Base-by-base conservation (phyloP, 768 basidiomycete genomes). In the Lentinula raphanica region DNA sequence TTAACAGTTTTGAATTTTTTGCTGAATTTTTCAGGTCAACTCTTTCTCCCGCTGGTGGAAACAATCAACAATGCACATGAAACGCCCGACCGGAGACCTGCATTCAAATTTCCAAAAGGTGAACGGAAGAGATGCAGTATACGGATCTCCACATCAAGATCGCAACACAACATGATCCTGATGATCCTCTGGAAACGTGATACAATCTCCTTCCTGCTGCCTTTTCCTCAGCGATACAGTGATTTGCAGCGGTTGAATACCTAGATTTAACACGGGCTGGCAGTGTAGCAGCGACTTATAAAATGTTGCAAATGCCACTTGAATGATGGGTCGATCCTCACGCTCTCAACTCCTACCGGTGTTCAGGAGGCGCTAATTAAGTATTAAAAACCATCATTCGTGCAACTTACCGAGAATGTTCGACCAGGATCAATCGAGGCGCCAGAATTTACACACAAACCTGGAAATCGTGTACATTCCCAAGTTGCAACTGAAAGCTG, bases 111-210 rank as follows among this genome's bases (percentile, higher is more conserved):
- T 9, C 12, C 19, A 21, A 21, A 21, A 11, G n/a, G 12, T 21
- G 42, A n/a, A n/a, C n/a, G 17, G 38, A 13, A 39, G 38, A 39
- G 38, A 39, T 17, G 15, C 13, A 5, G 19, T 32, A 19, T 35
- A 35, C 49, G 49, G 49, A 50, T 50, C 49, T 50, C 49, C 36
- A 12, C 49, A 50, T 50, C 49, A 32, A 50, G 49, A 50, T 50
- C n/a, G 49, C 31, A 35, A 29, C 31, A 50, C 49, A 50, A 50
- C 21, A 50, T 50, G 49, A 50, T 50, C 32, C 49, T 19, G 29
- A 32, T 50, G n/a, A 50, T 50, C 19, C 29, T 32, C 23, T 19
- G 21, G 49, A 50, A 8, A 44, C 42, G 42, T 44, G 42, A 44
- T 50, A 35, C 28, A n/a, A 31, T 50, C 49, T 19, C 42, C 42